Base-by-base conservation (phyloP, 257 asterid genomes). In the Solanum lycopersicoides region DNA sequence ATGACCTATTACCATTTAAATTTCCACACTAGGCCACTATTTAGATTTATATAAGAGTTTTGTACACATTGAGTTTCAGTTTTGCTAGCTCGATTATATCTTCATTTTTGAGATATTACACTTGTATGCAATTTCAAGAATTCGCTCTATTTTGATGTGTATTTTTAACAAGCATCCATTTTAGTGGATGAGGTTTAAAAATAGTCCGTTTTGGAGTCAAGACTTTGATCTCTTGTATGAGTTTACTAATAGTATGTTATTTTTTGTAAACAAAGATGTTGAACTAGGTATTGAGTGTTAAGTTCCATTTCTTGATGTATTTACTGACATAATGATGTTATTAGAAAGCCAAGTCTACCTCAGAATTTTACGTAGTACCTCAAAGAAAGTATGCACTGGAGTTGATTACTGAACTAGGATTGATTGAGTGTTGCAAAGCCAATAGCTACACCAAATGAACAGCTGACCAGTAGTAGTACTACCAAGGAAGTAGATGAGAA, bases 121-220 rank as follows among this genome's bases (percentile, higher is more conserved):
- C 89, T 69, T 85, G 90, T 89, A 89, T 90, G 87, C 92, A 92
- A 94, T 94, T 93, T 94, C 98, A 96, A 98, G 98, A 89, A 89
- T 95, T 35, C 39, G 39, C 39, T 35, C 18, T 18, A 1, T 47
- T 44, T 44, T 44, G 50, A 47, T 47, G 7, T 47, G 20, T 47
- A 47, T 5, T 47, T 47, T 47, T 47, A 47, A 3, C 4, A 7
- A 47, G 3, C 5, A 14, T 47, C 56, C 3, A 6, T 47, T 47
- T 47, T 47, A 18, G 14, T 47, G 15, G 14, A 1, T 47, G 15
- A 47, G 56, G 56, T 47, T 47, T 18, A 47, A 15, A 47, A 47
- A 47, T 14, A 14, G 20, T 47, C 20, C 7, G 56, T 5, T 47
- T 47, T 4, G 56, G 56, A 13, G 3, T 47, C 56, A 28, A 6